Percentiles rank a stretch among this genome's conserved stretches.
Conservation (phyloP, 805 yeast genomes). For the Lachancea kluyveri region DNA sequence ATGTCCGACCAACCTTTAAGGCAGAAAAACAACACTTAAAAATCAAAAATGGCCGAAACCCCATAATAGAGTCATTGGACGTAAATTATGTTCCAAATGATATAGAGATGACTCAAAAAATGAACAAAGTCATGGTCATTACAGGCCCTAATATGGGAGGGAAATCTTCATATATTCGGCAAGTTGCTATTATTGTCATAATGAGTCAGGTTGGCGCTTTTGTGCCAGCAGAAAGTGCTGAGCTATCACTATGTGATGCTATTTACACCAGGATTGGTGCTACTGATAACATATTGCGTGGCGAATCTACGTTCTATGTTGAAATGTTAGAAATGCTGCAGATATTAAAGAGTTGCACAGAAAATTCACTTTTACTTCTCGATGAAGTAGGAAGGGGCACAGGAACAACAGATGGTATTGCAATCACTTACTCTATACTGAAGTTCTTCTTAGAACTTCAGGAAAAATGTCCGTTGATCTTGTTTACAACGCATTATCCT, state of each 20-base stretch:
- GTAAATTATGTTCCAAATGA: slow-evolving; percentile 61
- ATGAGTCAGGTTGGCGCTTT: slow-evolving; percentile 76
- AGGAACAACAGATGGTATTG: slow-evolving; percentile 70
- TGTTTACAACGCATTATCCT: slow-evolving; percentile 85
- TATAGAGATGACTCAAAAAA: slow-evolving; percentile 40
- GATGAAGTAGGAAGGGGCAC: slow-evolving; percentile 98
- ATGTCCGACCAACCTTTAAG: slow-evolving; percentile 45
- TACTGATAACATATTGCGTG: slow-evolving; percentile 63
- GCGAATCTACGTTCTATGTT: slow-evolving; percentile 85
- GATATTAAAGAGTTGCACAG: slow-evolving; percentile 72
- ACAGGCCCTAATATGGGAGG: slow-evolving; percentile 93
- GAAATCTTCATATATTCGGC: slow-evolving; percentile 69
- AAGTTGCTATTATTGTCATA: slow-evolving; percentile 61
- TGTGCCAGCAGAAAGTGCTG: slow-evolving; percentile 60
- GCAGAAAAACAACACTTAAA: slow-evolving; percentile 41
- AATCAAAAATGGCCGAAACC: slow-evolving; percentile 56
- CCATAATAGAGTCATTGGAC: slow-evolving; percentile 51
- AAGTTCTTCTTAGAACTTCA: slow-evolving; percentile 42
- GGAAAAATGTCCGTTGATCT: slow-evolving; percentile 44
- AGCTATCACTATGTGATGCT: slow-evolving; percentile 60
- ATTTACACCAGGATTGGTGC: slow-evolving; percentile 71
- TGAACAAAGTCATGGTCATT: slow-evolving; percentile 52
- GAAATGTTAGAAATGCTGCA: slow-evolving; percentile 95
- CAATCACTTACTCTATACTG: slow-evolving; percentile 71
- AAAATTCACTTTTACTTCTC: slow-evolving; percentile 74